These are phyloP conservation scores for Vinca major DNA, from an alignment of 305 asterid genomes.

Conservation along the genomic window DNA sequence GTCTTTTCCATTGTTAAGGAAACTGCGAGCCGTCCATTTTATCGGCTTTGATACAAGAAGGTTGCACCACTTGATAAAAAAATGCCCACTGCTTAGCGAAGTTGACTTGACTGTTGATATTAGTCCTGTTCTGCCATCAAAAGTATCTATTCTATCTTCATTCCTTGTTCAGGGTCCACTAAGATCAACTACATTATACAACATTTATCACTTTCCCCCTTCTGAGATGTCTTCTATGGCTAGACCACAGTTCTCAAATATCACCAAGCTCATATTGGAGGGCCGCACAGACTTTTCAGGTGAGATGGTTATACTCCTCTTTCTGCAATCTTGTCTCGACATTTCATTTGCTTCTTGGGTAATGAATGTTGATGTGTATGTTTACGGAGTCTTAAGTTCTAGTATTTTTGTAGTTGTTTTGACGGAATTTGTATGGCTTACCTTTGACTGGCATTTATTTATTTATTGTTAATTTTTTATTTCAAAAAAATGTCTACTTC, in stretches of 20 bases:
- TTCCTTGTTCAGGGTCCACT: slow-evolving; percentile 25
- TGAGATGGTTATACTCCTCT: slow-evolving; percentile 23
- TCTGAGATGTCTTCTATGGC: slow-evolving; percentile 25
- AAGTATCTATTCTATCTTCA: slow-evolving; percentile 44
- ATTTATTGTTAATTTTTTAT: background rate
- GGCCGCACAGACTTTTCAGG: slow-evolving; percentile 71
- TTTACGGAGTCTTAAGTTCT: background rate
- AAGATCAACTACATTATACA: slow-evolving; percentile 21
- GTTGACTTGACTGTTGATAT: slow-evolving; percentile 67
- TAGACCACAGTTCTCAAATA: slow-evolving; percentile 31
- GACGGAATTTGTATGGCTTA: background rate
- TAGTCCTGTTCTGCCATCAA: slow-evolving; percentile 51
- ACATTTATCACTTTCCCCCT: slow-evolving; percentile 17
- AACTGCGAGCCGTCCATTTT: slow-evolving; percentile 54
- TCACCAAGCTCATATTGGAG: slow-evolving; percentile 54
- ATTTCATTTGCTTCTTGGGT: slow-evolving; percentile 2
- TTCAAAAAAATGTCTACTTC: background rate
- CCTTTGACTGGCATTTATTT: background rate
- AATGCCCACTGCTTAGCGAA: slow-evolving; percentile 43
- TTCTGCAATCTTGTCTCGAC: background rate
- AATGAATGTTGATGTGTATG: background rate
- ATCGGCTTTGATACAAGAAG: slow-evolving; percentile 35
- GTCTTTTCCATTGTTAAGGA: slow-evolving; percentile 64
- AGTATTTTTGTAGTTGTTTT: background rate
- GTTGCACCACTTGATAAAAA: slow-evolving; percentile 41